Evolutionary conservation across 345 rosid genomes (phyloP).

Genomic region (Aquilaria sinensis): DNA sequence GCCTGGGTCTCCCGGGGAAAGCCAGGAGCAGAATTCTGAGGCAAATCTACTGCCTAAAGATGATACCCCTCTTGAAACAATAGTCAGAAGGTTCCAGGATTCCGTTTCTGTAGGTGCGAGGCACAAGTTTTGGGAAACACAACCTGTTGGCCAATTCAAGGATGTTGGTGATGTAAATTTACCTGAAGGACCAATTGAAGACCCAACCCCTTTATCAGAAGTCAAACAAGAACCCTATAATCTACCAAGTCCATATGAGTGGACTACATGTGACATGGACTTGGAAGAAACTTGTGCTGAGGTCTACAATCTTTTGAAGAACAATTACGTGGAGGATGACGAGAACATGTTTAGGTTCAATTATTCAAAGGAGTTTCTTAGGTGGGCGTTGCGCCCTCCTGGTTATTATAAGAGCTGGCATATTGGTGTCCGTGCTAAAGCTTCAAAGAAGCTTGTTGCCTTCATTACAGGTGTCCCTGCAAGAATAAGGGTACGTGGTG

Average conservation of each 20-base stretch:
- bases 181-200: slow-evolving; percentile 82
- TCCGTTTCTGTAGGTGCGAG: slow-evolving; percentile 45
- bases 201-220: slow-evolving; percentile 53
- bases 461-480: slow-evolving; percentile 92
- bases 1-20: slow-evolving; percentile 47
- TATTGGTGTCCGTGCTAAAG: slow-evolving; percentile 80
- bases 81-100: slow-evolving; percentile 62
- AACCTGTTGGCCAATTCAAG: slow-evolving; percentile 83
- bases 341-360: slow-evolving; percentile 97
- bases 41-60: slow-evolving; percentile 23
- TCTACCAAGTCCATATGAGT: slow-evolving; percentile 70
- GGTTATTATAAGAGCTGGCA: slow-evolving; percentile 83
- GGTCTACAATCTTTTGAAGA: slow-evolving; percentile 76
- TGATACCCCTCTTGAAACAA: slow-evolving; percentile 52
- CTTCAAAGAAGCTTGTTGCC: slow-evolving; percentile 81
- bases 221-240: slow-evolving; percentile 91
- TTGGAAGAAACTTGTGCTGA: slow-evolving; percentile 71
- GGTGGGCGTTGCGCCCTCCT: slow-evolving; percentile 90
- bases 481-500: slow-evolving; percentile 70
- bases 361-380: slow-evolving; percentile 88
- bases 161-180: slow-evolving; percentile 63
- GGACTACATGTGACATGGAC: slow-evolving; percentile 84
- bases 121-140: slow-evolving; percentile 94
- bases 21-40: slow-evolving; percentile 43
- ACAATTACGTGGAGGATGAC: slow-evolving; percentile 88